phyloP scores from a whole-genome alignment of 768 basidiomycete species.

The Coprinopsis sp. region DNA sequence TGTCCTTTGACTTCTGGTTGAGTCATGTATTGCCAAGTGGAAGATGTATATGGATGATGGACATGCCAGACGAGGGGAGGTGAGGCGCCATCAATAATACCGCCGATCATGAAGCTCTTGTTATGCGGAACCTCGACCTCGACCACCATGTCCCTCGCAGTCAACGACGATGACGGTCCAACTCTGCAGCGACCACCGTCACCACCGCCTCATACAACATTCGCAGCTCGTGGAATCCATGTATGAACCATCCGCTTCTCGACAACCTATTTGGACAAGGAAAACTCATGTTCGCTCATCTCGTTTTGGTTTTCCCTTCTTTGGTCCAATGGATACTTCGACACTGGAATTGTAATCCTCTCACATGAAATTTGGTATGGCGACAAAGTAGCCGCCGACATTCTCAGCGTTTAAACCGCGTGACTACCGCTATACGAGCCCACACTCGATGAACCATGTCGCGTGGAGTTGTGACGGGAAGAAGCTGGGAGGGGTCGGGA shows the following conservation, averaged over 20 bases:
- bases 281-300: slow-evolving; percentile 16
- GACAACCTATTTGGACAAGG: slow-evolving; percentile 11
- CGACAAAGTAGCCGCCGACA: slow-evolving; percentile 55
- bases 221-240: slow-evolving; percentile 66
- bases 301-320: slow-evolving; percentile 8
- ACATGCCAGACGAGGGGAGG: no score
- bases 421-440: slow-evolving; percentile 61
- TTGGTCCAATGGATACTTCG: no score
- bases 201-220: slow-evolving; percentile 69
- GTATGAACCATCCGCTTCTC: slow-evolving; percentile 40
- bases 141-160: no score
- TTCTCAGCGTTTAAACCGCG: slow-evolving; percentile 79
- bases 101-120: no score
- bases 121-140: no score
- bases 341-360: background rate
- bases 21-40: no score
- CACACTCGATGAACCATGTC: slow-evolving; percentile 68
- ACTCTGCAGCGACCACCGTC: slow-evolving; percentile 61
- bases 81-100: no score
- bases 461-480: slow-evolving; percentile 85
- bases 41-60: no score
- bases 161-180: slow-evolving; percentile 45
- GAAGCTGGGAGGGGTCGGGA: slow-evolving; percentile 75
- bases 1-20: no score
- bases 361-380: no score